Conservation (phyloP, 306 rosid species). For the Dryas drummondii region DNA sequence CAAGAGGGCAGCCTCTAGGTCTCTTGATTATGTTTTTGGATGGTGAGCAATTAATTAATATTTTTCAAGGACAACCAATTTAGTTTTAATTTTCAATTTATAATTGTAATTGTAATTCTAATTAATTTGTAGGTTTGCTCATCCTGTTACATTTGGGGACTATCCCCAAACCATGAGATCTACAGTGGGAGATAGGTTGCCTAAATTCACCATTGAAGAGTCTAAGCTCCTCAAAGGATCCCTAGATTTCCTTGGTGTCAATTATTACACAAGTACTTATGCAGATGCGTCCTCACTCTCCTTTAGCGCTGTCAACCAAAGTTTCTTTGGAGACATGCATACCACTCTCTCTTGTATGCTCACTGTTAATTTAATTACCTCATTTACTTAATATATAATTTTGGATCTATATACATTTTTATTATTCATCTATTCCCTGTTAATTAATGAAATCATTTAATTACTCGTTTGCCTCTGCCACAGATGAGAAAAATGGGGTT, state of each 20-base stretch:
- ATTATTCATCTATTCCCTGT: background rate
- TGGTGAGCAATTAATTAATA: conserved; percentile 30
- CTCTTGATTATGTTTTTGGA: conserved; percentile 46
- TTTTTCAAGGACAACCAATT: no score
- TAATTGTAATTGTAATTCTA: background rate
- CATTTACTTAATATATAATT: no score
- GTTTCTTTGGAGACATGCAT: conserved; percentile 36
- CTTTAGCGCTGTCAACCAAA: conserved; percentile 21
- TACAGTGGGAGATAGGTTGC: conserved; percentile 47
- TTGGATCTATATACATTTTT: background rate
- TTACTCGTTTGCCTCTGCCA: background rate
- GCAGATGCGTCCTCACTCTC: conserved; percentile 29
- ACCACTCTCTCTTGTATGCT: conserved; percentile 38
- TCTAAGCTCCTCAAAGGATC: conserved; percentile 33
- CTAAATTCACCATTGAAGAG: conserved; percentile 44
- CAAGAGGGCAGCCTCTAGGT: conserved; percentile 34
- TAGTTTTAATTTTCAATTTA: no score
- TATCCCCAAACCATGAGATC: conserved; percentile 48
- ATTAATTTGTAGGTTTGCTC: conserved; percentile 39
- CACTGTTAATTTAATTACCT: background rate
- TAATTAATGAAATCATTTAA: background rate
- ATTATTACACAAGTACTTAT: conserved; percentile 52
- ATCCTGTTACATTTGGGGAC: conserved; percentile 58
- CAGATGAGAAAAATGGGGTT: conserved; percentile 25
- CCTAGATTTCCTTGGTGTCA: conserved; percentile 62